Percentiles rank a stretch among this genome's conserved stretches.
Conservation (phyloP, 805 yeast species). For the Starmerella kuoi region DNA sequence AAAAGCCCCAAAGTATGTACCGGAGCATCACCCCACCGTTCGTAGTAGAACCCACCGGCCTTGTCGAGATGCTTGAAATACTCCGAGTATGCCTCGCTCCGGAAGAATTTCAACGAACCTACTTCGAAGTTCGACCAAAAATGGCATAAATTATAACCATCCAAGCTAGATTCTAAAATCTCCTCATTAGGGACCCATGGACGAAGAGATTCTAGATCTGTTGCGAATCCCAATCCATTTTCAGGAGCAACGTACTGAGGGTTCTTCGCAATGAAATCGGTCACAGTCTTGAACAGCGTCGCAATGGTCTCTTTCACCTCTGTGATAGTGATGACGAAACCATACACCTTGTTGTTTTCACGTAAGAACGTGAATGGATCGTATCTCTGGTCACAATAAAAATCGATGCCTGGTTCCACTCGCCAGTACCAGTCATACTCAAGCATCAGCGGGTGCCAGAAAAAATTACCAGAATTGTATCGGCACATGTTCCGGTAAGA, state of each 20-base stretch:
- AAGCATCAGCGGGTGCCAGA: conserved; percentile 55
- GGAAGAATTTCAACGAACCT: conserved; percentile 61
- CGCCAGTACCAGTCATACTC: conserved; percentile 87
- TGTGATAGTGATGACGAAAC: conserved; percentile 70
- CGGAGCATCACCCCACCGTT: conserved; percentile 95
- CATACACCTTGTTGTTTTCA: conserved; percentile 65
- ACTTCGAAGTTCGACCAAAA: conserved; percentile 83
- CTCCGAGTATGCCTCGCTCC: conserved; percentile 52
- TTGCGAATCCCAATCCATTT: conserved; percentile 46
- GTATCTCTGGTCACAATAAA: conserved; percentile 56
- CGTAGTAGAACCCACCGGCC: conserved; percentile 77
- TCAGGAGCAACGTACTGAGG: conserved; percentile 55
- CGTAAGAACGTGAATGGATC: conserved; percentile 80
- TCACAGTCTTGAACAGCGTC: conserved; percentile 63
- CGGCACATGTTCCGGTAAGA: conserved; percentile 91
- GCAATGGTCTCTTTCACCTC: conserved; percentile 82
- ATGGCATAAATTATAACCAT: conserved; percentile 65
- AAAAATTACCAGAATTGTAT: conserved; percentile 84
- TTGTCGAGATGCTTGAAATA: conserved; percentile 58
- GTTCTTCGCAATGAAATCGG: conserved; percentile 47
- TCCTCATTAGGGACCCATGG: conserved; percentile 13
- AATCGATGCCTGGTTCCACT: conserved; percentile 85
- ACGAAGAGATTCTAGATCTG: conserved; percentile 37
- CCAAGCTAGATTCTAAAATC: conserved; percentile 30
- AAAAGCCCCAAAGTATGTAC: conserved; percentile 65